A percentile compares a stretch with the other conserved stretches of the same genome.
These are phyloP conservation scores for Stipa capillata DNA, from an alignment of 176 grass and related monocot genomes.

Conservation along the genomic window DNA sequence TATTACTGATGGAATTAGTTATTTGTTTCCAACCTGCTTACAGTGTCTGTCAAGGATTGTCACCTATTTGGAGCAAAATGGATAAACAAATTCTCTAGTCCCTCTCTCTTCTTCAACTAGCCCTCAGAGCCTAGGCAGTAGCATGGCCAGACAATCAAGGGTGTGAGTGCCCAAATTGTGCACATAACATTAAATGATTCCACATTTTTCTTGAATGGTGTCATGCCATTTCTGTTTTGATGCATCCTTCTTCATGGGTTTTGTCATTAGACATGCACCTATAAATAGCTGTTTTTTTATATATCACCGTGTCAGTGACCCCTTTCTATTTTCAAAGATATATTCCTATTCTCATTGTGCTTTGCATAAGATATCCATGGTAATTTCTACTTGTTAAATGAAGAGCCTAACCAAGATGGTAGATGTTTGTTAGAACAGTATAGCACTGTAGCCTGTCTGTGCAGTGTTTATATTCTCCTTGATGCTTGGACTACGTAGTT, in stretches of 20 bases:
- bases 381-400: slow-evolving; percentile 11
- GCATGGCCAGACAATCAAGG: not conserved
- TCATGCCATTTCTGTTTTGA: not conserved
- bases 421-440: not conserved
- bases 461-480: slow-evolving; percentile 8
- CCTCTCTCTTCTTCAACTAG: not conserved
- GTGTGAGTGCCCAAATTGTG: not conserved
- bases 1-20: not conserved
- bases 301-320: not conserved
- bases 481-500: not conserved
- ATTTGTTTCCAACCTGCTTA: not conserved
- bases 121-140: not conserved
- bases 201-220: not conserved
- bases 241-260: not conserved
- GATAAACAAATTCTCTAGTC: not conserved
- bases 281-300: not conserved
- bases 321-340: not conserved
- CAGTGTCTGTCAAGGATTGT: not conserved
- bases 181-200: not conserved
- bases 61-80: not conserved
- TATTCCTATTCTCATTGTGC: not conserved
- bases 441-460: not conserved
- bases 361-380: not conserved
- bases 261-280: not conserved
- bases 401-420: not conserved